Evolutionary conservation across 1,139 yeast species (phyloP).

Genomic region (Yamadazyma blattariae): DNA sequence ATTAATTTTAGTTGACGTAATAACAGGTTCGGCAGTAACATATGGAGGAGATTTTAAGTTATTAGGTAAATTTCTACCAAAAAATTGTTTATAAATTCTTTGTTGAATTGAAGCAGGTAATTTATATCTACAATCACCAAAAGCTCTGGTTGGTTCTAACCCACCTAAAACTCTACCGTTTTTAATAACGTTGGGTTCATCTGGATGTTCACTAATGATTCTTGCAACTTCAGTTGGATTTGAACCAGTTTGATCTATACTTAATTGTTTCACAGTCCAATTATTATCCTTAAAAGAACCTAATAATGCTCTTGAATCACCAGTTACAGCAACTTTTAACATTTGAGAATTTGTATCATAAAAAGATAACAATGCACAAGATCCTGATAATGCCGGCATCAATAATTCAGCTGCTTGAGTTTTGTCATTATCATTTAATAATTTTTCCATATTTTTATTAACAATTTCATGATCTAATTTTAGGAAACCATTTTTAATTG

Average conservation of each 20-base stretch:
- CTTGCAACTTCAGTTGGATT: slow-evolving; percentile 85
- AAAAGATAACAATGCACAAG: slow-evolving; percentile 86
- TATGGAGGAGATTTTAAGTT: slow-evolving; percentile 89
- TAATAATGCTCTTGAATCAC: slow-evolving; percentile 90
- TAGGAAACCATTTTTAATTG: slow-evolving; percentile 77
- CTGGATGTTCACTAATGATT: slow-evolving; percentile 84
- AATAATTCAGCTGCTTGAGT: slow-evolving; percentile 67
- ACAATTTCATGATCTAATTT: slow-evolving; percentile 87
- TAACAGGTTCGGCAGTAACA: slow-evolving; percentile 94
- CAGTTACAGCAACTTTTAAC: slow-evolving; percentile 90
- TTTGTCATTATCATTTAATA: slow-evolving; percentile 61
- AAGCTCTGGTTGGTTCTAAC: slow-evolving; percentile 95
- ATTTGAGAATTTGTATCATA: slow-evolving; percentile 74
- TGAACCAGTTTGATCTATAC: slow-evolving; percentile 93
- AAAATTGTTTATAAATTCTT: slow-evolving; percentile 68
- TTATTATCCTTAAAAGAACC: slow-evolving; percentile 69
- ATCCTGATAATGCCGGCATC: slow-evolving; percentile 93
- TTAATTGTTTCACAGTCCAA: slow-evolving; percentile 87
- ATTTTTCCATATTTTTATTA: slow-evolving; percentile 63
- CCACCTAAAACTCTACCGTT: slow-evolving; percentile 91
- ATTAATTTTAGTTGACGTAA: slow-evolving; percentile 75
- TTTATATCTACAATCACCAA: slow-evolving; percentile 95
- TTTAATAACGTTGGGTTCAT: slow-evolving; percentile 77
- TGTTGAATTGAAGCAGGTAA: slow-evolving; percentile 74
- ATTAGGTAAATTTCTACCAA: slow-evolving; percentile 80